Evolutionary conservation across 2,329 filamentous ascomycete species (phyloP).

Genomic region (Pseudocercospora musae): DNA sequence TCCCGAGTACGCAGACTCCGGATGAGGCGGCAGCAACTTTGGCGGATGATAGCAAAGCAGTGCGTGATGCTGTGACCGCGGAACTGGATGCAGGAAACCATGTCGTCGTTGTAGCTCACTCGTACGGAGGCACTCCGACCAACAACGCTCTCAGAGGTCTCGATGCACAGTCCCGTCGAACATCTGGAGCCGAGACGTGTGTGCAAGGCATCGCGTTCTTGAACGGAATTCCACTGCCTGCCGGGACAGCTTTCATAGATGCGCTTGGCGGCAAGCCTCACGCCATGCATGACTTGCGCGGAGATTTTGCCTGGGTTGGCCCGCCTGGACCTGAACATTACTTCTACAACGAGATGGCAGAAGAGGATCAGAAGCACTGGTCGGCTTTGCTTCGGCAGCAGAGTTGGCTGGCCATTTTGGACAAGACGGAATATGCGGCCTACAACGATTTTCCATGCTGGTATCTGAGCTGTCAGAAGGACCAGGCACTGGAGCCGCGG

Average conservation of each 20-base stretch:
- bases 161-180: not conserved
- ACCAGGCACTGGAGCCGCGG: slow-evolving; percentile 6
- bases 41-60: slow-evolving; percentile 19
- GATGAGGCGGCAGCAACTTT: slow-evolving; percentile 5
- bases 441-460: slow-evolving; percentile 2
- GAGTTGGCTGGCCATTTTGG: slow-evolving; percentile 6
- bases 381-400: slow-evolving; percentile 13
- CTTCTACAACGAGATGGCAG: slow-evolving; percentile 40
- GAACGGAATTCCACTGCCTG: slow-evolving; percentile 7
- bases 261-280: slow-evolving; percentile 10
- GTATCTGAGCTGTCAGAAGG: slow-evolving; percentile 7
- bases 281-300: slow-evolving; percentile 8
- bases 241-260: slow-evolving; percentile 9
- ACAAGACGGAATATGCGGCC: slow-evolving; percentile 10
- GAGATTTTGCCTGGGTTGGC: slow-evolving; percentile 3
- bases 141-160: slow-evolving; percentile 25
- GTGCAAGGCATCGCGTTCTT: slow-evolving; percentile 19
- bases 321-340: slow-evolving; percentile 18
- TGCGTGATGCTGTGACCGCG: slow-evolving; percentile 14
- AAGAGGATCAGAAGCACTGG: slow-evolving; percentile 23
- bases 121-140: slow-evolving; percentile 28
- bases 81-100: slow-evolving; percentile 22
- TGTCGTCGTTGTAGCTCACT: slow-evolving; percentile 30
- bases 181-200: slow-evolving; percentile 8
- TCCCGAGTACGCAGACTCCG: slow-evolving; percentile 21